A percentile compares a stretch with the other conserved stretches of the same genome.
phyloP scores from a whole-genome alignment of 176 grass and related monocot genomes.

The Paspalum notatum region DNA sequence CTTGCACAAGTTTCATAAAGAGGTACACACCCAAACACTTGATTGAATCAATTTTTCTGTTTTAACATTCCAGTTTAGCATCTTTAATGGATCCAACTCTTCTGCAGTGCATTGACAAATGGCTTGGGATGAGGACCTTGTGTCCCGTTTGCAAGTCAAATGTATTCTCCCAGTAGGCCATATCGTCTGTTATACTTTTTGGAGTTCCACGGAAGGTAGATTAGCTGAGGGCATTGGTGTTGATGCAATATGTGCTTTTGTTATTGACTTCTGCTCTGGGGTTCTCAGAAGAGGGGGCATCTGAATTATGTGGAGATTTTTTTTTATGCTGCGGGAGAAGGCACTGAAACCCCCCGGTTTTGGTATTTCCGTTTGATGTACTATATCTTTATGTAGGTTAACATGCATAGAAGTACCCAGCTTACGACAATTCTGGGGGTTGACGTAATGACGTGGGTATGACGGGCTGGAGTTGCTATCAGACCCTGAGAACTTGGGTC shows the following conservation, averaged over 20 bases:
- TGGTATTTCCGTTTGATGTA: background rate
- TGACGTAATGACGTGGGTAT: background rate
- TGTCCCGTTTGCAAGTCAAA: conserved; percentile 83
- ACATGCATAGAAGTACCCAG: background rate
- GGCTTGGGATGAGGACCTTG: conserved; percentile 68
- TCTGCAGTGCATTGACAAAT: conserved; percentile 85
- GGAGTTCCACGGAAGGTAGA: conserved; percentile 12
- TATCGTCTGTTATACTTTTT: background rate
- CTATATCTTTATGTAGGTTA: background rate
- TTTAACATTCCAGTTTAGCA: conserved; percentile 1
- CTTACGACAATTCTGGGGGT: background rate
- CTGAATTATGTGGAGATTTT: background rate
- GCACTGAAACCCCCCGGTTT: background rate
- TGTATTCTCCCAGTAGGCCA: conserved; percentile 36
- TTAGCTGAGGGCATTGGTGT: background rate
- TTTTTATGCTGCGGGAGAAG: background rate
- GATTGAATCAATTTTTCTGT: background rate
- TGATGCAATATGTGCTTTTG: background rate
- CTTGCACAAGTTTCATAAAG: conserved; percentile 88
- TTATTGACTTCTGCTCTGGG: background rate
- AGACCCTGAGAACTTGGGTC: background rate
- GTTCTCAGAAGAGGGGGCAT: background rate
- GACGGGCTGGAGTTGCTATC: background rate
- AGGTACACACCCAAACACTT: conserved; percentile 39
- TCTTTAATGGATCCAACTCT: conserved; percentile 12